A percentile compares a stretch with the other conserved stretches of the same genome.
phyloP scores from a whole-genome alignment of 1,284 basidiomycete genomes.

The Erythrobasidium hasegawianum region DNA sequence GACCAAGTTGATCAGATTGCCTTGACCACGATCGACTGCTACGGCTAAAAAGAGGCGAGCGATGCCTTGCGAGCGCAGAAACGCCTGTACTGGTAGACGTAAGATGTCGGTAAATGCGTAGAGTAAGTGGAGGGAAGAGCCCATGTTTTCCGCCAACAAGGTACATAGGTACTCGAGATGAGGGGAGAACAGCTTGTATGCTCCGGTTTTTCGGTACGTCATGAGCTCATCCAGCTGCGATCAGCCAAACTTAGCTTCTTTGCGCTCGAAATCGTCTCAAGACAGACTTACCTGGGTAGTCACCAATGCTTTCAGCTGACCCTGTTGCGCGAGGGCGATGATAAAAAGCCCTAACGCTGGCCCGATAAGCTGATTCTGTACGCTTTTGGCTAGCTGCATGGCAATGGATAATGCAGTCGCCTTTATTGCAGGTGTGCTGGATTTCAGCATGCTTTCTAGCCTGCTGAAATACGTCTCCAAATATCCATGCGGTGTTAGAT shows the following conservation, averaged over 20 bases:
- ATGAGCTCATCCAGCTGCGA: background rate
- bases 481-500: background rate
- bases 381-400: background rate
- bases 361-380: conserved; percentile 9
- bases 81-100: conserved; percentile 11
- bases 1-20: conserved; percentile 14
- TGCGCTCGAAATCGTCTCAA: background rate
- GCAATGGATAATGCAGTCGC: background rate
- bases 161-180: conserved; percentile 24
- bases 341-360: conserved; percentile 7
- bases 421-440: background rate
- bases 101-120: conserved; percentile 12
- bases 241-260: background rate
- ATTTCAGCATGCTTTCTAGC: background rate
- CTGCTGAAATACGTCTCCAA: background rate
- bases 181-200: conserved; percentile 34
- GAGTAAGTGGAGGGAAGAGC: conserved; percentile 11
- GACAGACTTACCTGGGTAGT: conserved; percentile 11
- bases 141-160: conserved; percentile 15
- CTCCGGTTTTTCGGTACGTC: background rate
- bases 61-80: conserved; percentile 22
- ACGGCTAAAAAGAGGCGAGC: conserved; percentile 14
- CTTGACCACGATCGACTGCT: background rate
- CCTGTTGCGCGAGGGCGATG: conserved; percentile 7
- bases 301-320: conserved; percentile 6